Percentiles rank a stretch among this genome's conserved stretches.
Conservation (phyloP, 2,329 filamentous ascomycete species). For the Bipolaris sorokiniana region DNA sequence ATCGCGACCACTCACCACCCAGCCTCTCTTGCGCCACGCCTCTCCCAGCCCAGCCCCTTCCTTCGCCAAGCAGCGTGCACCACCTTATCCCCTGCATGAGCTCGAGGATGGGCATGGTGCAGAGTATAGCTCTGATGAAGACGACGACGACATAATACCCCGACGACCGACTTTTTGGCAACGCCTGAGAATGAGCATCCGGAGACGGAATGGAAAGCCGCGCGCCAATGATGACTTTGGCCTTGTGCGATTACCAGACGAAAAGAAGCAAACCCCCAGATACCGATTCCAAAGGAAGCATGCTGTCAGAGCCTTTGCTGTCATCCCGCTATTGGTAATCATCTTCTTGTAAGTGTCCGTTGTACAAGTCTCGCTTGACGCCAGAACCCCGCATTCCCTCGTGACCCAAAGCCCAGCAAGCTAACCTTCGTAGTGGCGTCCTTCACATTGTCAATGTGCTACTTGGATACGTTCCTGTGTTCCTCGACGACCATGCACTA, state of each 20-base stretch:
- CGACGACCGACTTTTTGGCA: slow-evolving; percentile 28
- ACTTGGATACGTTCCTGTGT: slow-evolving; percentile 44
- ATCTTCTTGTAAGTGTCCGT: slow-evolving; percentile 43
- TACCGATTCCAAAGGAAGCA: slow-evolving; percentile 29
- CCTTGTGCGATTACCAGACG: slow-evolving; percentile 22
- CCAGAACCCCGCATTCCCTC: slow-evolving; percentile 12
- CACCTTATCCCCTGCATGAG: slow-evolving; percentile 25
- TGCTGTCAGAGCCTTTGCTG: slow-evolving; percentile 26
- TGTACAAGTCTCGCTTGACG: slow-evolving; percentile 10
- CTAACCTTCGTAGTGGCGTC: slow-evolving; percentile 47
- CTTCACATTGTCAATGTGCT: slow-evolving; percentile 51
- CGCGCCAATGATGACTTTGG: slow-evolving; percentile 18
- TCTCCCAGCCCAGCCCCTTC: slow-evolving; percentile 23
- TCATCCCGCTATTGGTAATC: slow-evolving; percentile 29
- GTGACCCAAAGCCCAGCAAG: slow-evolving; percentile 1
- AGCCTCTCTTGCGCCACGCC: slow-evolving; percentile 33
- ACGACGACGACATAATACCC: slow-evolving; percentile 6
- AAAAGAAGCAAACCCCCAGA: slow-evolving; percentile 27
- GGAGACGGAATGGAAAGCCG: slow-evolving; percentile 30
- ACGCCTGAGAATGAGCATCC: slow-evolving; percentile 39
- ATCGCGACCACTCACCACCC: slow-evolving; percentile 21
- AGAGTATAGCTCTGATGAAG: slow-evolving; percentile 23
- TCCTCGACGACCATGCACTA: slow-evolving; percentile 46
- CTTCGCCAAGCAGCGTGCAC: slow-evolving; percentile 15
- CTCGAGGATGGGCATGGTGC: slow-evolving; percentile 37